phyloP scores from a whole-genome alignment of 345 rosid species.

The Laguncularia racemosa region DNA sequence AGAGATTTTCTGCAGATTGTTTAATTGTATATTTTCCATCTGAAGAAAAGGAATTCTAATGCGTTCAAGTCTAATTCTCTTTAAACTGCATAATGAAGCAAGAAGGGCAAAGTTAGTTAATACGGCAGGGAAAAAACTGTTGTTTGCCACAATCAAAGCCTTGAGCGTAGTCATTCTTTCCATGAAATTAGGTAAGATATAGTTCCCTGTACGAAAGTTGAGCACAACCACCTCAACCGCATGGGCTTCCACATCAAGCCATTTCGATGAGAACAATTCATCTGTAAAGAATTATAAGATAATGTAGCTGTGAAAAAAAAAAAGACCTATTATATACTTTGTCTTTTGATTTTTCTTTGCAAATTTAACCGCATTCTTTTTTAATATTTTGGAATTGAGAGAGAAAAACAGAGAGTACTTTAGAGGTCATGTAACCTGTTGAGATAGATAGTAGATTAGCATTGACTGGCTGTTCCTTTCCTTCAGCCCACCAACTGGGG shows the following conservation, averaged over 20 bases:
- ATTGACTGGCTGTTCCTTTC: slow-evolving; percentile 10
- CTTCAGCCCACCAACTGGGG: slow-evolving; percentile 40
- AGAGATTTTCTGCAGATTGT: slow-evolving; percentile 34
- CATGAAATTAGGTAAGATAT: slow-evolving; percentile 41
- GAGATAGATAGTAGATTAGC: slow-evolving; percentile 37
- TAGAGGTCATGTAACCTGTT: slow-evolving; percentile 23
- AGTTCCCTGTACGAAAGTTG: slow-evolving; percentile 24
- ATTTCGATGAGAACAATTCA: slow-evolving; percentile 32
- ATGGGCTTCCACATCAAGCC: slow-evolving; percentile 34
- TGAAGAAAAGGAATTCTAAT: slow-evolving; percentile 17
- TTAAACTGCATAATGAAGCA: slow-evolving; percentile 28
- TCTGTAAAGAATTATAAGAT: slow-evolving; percentile 23
- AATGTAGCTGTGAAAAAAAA: not conserved
- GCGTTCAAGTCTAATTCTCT: slow-evolving; percentile 48
- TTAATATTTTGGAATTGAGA: too few species aligned
- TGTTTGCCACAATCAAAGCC: slow-evolving; percentile 36
- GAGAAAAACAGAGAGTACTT: not conserved
- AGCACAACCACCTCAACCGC: slow-evolving; percentile 38
- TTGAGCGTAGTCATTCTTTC: slow-evolving; percentile 33
- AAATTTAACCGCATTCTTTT: too few species aligned
- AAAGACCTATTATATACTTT: not conserved
- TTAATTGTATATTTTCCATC: slow-evolving; percentile 5
- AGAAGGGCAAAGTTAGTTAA: slow-evolving; percentile 27
- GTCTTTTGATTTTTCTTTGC: not conserved
- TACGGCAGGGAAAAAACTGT: slow-evolving; percentile 23